These are phyloP conservation scores for Monilinia aucupariae DNA, from an alignment of 2,329 filamentous ascomycete genomes.

Conservation along the genomic window DNA sequence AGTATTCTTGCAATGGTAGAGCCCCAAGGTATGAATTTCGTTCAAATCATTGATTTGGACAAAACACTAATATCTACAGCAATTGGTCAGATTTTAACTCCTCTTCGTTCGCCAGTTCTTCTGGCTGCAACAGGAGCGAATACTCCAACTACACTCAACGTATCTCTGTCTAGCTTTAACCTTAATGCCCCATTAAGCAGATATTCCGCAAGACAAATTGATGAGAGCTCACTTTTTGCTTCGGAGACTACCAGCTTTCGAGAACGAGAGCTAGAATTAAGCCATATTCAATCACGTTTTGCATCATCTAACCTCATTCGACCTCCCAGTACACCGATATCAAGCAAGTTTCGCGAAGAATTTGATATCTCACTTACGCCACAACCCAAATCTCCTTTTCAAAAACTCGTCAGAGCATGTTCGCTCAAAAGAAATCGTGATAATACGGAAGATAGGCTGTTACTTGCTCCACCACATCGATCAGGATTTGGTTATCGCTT, in stretches of 20 bases:
- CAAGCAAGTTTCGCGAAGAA: conserved; percentile 33
- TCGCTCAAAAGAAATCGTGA: conserved; percentile 8
- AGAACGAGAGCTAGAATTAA: conserved; percentile 29
- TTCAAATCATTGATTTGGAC: background rate
- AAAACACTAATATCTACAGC: background rate
- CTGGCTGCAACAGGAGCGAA: background rate
- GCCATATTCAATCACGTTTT: conserved; percentile 27
- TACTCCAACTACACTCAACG: conserved; percentile 18
- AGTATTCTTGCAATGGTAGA: conserved; percentile 15
- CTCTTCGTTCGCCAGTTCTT: background rate
- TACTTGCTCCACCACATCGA: conserved; percentile 7
- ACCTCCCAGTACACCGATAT: conserved; percentile 26
- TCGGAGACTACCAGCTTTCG: conserved; percentile 32
- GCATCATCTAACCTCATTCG: conserved; percentile 21
- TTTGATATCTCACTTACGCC: conserved; percentile 23
- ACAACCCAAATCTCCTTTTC: conserved; percentile 12
- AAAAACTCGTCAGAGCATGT: conserved; percentile 15
- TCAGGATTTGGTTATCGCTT: conserved; percentile 22
- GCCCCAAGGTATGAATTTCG: conserved; percentile 7
- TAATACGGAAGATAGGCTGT: background rate
- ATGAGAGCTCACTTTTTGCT: conserved; percentile 28
- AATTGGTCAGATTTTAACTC: background rate
- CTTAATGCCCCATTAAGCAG: conserved; percentile 20
- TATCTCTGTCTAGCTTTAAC: conserved; percentile 20
- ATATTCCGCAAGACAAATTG: conserved; percentile 19